phyloP scores from a whole-genome alignment of 148 eudicot species.

The Amaranthus cruentus region DNA sequence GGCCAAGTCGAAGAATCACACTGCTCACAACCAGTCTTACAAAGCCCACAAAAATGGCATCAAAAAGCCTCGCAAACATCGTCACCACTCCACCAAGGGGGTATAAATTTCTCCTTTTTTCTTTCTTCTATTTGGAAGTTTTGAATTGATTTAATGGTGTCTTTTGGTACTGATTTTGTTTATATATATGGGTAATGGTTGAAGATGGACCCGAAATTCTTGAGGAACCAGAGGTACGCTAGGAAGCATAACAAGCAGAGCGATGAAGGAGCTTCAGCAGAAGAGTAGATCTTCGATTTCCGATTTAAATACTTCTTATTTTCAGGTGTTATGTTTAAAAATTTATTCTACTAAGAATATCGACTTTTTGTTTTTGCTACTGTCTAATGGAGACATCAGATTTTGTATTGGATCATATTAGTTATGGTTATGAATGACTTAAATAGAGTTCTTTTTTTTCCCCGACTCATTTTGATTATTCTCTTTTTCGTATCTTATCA shows the following conservation, averaged over 20 bases:
- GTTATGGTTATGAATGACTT: background rate
- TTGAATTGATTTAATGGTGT: too few relatives aligned
- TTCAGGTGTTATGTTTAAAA: constrained; percentile 1
- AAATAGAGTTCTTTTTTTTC: background rate
- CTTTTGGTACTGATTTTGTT: background rate
- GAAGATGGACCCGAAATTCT: constrained; percentile 86
- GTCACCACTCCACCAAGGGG: constrained; percentile 86
- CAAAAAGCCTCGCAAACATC: constrained; percentile 77
- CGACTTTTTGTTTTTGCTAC: background rate
- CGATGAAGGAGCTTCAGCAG: constrained; percentile 40
- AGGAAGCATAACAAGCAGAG: constrained; percentile 82
- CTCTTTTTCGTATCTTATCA: too few relatives aligned
- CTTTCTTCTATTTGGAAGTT: background rate
- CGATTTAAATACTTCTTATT: background rate
- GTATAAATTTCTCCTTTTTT: constrained; percentile 26
- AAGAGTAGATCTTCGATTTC: constrained; percentile 35
- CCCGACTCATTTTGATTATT: background rate
- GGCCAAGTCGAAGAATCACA: constrained; percentile 95
- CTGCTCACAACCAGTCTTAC: constrained; percentile 79
- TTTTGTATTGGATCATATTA: background rate
- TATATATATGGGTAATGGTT: background rate
- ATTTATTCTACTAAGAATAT: background rate
- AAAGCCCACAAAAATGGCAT: constrained; percentile 84
- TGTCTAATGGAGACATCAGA: background rate
- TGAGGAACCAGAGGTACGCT: constrained; percentile 95